Conservation (phyloP, 2,329 filamentous ascomycete genomes). For the Zasmidium angulare region DNA sequence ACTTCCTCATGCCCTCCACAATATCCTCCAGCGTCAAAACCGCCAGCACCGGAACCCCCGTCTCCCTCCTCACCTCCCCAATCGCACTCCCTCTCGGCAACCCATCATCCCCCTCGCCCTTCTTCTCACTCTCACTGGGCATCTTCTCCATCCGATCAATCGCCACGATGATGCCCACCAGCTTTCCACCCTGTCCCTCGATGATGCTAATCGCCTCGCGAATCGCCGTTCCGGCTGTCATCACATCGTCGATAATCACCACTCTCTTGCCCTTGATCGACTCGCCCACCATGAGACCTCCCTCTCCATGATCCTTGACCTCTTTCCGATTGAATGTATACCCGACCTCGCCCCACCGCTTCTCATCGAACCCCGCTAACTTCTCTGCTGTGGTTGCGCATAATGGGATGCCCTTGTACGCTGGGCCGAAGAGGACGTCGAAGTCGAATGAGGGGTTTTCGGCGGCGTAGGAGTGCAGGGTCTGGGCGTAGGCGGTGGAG, state of each 20-base stretch:
- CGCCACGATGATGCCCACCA: conserved; percentile 85
- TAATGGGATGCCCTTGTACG: conserved; percentile 97
- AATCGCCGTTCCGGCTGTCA: conserved; percentile 92
- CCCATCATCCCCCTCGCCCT: conserved; percentile 58
- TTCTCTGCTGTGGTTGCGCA: conserved; percentile 74
- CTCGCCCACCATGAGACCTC: conserved; percentile 87
- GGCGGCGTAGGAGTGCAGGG: conserved; percentile 49
- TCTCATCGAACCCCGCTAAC: conserved; percentile 67
- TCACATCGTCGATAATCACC: conserved; percentile 93
- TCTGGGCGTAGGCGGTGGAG: conserved; percentile 74
- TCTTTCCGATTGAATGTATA: conserved; percentile 97
- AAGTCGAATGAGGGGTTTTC: conserved; percentile 55
- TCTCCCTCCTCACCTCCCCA: conserved; percentile 80
- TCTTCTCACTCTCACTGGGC: conserved; percentile 50
- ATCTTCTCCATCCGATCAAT: conserved; percentile 86
- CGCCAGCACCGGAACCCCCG: conserved; percentile 76
- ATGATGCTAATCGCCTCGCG: conserved; percentile 91
- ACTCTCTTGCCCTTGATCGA: conserved; percentile 80
- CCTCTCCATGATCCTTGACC: conserved; percentile 93
- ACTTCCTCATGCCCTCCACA: conserved; percentile 44
- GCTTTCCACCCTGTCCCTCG: conserved; percentile 74
- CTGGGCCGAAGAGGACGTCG: conserved; percentile 88
- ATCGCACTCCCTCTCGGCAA: conserved; percentile 76
- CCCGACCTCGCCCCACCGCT: conserved; percentile 66
- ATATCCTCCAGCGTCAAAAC: conserved; percentile 86